Conservation (phyloP, 345 rosid species). For the Euphorbia pulcherrima region DNA sequence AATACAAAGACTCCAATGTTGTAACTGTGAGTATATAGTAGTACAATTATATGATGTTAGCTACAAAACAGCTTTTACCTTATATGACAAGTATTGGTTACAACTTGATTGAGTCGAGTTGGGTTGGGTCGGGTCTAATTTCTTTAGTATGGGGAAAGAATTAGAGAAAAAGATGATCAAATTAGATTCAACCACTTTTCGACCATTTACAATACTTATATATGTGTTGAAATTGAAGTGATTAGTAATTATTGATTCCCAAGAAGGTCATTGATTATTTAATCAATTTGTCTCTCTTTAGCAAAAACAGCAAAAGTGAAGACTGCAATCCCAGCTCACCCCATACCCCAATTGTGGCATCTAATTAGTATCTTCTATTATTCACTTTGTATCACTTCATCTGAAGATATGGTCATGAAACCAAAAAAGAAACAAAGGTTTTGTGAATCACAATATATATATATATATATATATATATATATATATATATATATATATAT, state of each 20-base stretch:
- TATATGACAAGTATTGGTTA: background rate
- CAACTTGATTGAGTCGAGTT: background rate
- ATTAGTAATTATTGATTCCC: background rate
- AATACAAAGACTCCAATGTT: no score
- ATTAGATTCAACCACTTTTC: no score
- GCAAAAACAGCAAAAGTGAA: slow-evolving; percentile 10
- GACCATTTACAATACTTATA: background rate
- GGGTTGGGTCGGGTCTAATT: background rate
- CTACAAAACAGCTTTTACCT: background rate
- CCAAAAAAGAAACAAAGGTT: no score
- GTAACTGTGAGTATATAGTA: background rate
- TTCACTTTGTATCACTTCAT: no score
- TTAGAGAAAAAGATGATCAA: background rate
- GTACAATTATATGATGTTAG: background rate
- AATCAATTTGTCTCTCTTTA: background rate
- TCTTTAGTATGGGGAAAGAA: background rate
- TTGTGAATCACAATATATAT: no score
- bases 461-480: no score
- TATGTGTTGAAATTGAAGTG: no score
- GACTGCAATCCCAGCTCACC: background rate
- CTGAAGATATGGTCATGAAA: no score
- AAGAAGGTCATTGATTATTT: background rate
- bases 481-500: no score
- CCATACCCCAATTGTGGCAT: background rate
- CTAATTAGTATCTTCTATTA: background rate